Base-by-base conservation (phyloP, 306 rosid genomes). In the Begonia loranthoides region DNA sequence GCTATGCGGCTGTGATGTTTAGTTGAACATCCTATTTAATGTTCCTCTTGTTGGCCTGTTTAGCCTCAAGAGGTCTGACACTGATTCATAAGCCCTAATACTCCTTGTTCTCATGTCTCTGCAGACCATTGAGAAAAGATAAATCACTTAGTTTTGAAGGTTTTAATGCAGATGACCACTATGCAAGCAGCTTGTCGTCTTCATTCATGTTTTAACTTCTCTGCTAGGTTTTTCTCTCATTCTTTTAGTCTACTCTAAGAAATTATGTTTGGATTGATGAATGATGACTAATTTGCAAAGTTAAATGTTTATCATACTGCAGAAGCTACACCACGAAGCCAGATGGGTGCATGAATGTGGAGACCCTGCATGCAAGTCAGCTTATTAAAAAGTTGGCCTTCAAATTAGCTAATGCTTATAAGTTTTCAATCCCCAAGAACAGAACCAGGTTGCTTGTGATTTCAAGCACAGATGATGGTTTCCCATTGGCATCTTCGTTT, bases 401-500 rank as follows among this genome's bases (percentile, higher is more conserved):
- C 52, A 46, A 56, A 67, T 62, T 68, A 49, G 59, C 76, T 64
- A 74, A 10, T 44, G 56, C 51, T 17, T 28, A 65, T 51, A 68
- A 54, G 39, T 54, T 57, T 22, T 44, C 46, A 13, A 10, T 11
- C 28, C 66, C 58, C 14, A 17, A 62, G 58, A 54, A 61, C 45
- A 74, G 41, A 41, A 64, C 58, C 33, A 74, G 76, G 58, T 62
- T 85, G 63, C 56, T 44, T 54, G 90, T 72, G 9, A 60, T 74
- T 60, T 74, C 83, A 45, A 70, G 70, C 50, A 13, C 75, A 15
- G 64, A 62, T 62, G 94, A 79, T 50, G 76, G 89, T 15, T 70
- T 60, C 33, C 90, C 78, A 13, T 45, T 80, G 51, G 75, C 48
- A 52, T 58, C 75, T 22, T 49, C 48, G 16, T 13, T 54, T 21